These are phyloP conservation scores for Aureobasidium lini DNA, from an alignment of 2,329 filamentous ascomycete genomes.

Conservation along the genomic window DNA sequence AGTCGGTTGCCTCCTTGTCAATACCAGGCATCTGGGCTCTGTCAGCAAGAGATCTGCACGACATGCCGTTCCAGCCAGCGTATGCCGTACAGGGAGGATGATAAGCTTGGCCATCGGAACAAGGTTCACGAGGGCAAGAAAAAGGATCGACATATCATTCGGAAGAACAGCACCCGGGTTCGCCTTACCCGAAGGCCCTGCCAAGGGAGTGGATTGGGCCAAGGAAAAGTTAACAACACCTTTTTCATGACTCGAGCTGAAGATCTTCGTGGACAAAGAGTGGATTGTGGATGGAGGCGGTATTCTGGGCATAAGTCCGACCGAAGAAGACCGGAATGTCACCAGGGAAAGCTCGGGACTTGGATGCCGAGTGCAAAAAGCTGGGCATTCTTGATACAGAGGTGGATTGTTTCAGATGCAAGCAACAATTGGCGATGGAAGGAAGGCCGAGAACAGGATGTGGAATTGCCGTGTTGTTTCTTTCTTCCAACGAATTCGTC, in stretches of 20 bases:
- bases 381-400: neutral
- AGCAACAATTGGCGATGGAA: neutral
- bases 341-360: neutral
- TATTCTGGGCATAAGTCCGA: neutral
- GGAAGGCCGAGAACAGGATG: neutral
- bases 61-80: neutral
- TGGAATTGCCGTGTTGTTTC: neutral
- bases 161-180: neutral
- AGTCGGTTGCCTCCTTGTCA: neutral
- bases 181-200: neutral
- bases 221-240: neutral
- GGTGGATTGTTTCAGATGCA: neutral
- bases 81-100: neutral
- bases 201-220: neutral
- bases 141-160: neutral
- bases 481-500: neutral
- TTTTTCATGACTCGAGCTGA: neutral
- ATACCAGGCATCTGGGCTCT: neutral
- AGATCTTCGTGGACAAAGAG: too few species aligned
- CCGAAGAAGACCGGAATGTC: neutral
- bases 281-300: neutral
- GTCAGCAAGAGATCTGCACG: neutral
- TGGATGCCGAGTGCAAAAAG: neutral
- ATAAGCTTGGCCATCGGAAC: neutral
- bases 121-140: neutral